phyloP scores from a whole-genome alignment of 495 filamentous ascomycete genomes.

The Talaromyces stipitatus region DNA sequence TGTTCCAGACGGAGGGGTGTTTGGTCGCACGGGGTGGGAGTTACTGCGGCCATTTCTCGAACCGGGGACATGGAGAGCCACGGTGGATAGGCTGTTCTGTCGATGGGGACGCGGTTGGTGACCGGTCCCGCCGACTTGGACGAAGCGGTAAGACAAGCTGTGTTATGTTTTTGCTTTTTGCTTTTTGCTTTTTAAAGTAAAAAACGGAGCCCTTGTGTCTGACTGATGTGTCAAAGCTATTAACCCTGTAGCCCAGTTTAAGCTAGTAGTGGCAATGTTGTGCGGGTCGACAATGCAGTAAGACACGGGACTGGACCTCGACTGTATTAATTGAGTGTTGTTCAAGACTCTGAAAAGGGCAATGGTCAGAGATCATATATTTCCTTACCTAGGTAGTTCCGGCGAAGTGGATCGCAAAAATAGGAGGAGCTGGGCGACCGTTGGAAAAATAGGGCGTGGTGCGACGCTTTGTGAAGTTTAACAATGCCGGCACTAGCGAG shows the following conservation, averaged over 20 bases:
- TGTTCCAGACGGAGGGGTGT: constrained; percentile 30
- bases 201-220: background rate
- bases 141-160: constrained; percentile 3
- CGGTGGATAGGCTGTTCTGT: constrained; percentile 22
- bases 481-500: background rate
- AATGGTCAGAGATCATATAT: background rate
- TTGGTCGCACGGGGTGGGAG: constrained; percentile 37
- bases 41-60: constrained; percentile 39
- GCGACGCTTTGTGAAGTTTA: background rate
- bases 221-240: background rate
- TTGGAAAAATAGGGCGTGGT: background rate
- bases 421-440: background rate
- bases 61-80: constrained; percentile 26
- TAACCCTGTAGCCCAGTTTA: background rate
- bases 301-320: too few species aligned
- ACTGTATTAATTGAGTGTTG: too few species aligned
- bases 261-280: background rate
- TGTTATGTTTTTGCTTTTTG: background rate
- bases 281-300: background rate
- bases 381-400: background rate
- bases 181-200: too few species aligned
- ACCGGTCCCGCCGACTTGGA: constrained; percentile 31
- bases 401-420: background rate
- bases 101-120: constrained; percentile 26
- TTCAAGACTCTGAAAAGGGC: background rate